Evolutionary conservation across 768 basidiomycete species (phyloP).

Genomic region (Podaxis sp.): DNA sequence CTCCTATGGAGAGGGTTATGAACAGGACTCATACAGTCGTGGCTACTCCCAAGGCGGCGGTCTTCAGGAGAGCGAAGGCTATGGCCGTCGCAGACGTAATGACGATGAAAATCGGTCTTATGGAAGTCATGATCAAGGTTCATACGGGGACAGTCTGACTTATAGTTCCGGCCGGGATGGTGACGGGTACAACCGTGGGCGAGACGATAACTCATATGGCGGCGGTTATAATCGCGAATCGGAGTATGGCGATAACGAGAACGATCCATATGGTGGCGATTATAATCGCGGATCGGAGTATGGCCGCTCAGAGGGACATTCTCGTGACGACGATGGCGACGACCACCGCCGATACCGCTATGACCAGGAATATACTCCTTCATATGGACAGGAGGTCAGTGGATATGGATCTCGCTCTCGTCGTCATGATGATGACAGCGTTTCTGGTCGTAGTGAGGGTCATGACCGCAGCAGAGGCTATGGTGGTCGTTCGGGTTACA

Average conservation of each 20-base stretch:
- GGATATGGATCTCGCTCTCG: neutral
- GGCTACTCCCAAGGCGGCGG: conserved; percentile 3
- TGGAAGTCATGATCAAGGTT: neutral
- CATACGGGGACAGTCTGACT: neutral
- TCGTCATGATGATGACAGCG: conserved; percentile 1
- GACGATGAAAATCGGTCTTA: conserved; percentile 15
- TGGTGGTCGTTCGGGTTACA: conserved; percentile 16
- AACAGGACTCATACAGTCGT: neutral
- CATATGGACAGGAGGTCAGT: conserved; percentile 8
- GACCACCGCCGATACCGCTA: neutral
- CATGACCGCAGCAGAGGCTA: conserved; percentile 3
- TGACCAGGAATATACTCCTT: conserved; percentile 12
- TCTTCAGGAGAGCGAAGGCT: conserved; percentile 6
- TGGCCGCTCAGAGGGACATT: neutral
- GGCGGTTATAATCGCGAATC: neutral
- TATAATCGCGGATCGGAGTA: neutral
- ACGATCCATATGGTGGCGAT: neutral
- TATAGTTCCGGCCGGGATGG: neutral
- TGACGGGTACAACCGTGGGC: neutral
- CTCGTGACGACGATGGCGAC: conserved; percentile 1
- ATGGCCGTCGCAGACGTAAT: conserved; percentile 14
- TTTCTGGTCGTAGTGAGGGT: conserved; percentile 10
- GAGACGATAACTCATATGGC: neutral
- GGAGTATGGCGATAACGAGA: neutral
- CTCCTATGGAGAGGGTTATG: conserved; percentile 10